Evolutionary conservation across 2,329 filamentous ascomycete genomes (phyloP), one percentile per base, ranked within the genome.

Genomic region (Cladosporium sp.): DNA sequence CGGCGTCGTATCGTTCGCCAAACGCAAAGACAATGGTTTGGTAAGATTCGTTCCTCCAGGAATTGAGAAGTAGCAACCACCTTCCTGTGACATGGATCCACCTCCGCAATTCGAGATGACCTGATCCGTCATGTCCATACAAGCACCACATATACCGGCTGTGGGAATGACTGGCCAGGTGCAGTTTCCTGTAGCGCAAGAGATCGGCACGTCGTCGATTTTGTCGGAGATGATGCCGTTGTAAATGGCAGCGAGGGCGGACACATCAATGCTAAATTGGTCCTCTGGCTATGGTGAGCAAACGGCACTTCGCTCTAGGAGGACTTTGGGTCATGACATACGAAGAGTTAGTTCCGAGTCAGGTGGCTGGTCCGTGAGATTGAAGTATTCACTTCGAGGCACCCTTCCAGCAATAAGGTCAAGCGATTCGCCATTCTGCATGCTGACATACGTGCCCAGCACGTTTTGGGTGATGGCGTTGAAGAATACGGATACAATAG

Each of bases 111-210:
- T 51, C 5, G 57, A 30, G n/a, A 39, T 21, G n/a, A 48, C 23
- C 8, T 49, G 14, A 8, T 25, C 13, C 23, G 32, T 26, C 59
- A 62, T 57, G 16, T 58, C 53, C 14, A 64, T 51, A 16, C 64
- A 66, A 28, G 64, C 59, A 16, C 64, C 64, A 28, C 64, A 66
- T 7, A 66, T 54, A 1, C 58, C 64, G 16, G 53, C 14, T 2
- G 64, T 66, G 4, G 64, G 59, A 18, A 63, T 53, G 10, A 63
- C 25, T 18, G 64, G 64, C 64, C 64, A 66, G 23, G 53, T 61
- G 30, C 64, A 66, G 28, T 66, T 63, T 2, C 64, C 59, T 14
- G 64, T 66, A 3, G 59, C 57, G 36, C 64, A 66, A 5, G 58
- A 51, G n/a, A 66, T 57, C 16, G 58, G 53, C 21, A 63, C 53